Base-by-base conservation (phyloP, 495 filamentous ascomycete species). In the Neurospora sp. region DNA sequence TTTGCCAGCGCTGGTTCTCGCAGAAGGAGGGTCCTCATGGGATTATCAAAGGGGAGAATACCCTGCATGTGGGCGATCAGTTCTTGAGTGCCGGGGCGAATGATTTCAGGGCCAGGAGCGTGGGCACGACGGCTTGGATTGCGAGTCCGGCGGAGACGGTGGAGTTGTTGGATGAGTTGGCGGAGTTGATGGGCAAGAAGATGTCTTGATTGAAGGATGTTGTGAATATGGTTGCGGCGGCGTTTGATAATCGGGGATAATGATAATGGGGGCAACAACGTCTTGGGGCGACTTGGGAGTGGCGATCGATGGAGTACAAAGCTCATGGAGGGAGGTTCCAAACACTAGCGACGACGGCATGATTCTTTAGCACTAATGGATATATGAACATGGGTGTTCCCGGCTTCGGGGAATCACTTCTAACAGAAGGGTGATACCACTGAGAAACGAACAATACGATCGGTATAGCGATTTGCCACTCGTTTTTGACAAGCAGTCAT, bases 31-130 rank as follows among this genome's bases (percentile, higher is more conserved):
- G 79, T 73, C 18, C 70, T 7, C 54, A 54, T 27, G 76, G 73
- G 27, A 72, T 78, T 7, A 86, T 88, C 74, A 78, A 77, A 74
- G 85, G 84, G 39, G 84, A 86, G 71, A 83, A 85, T 72, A 93
- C 92, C 1, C 82, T 97, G 69, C 94, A 98, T 80, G 91, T 97
- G 39, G 94, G 94, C 38, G 96, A 99, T 80, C 96, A 99, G 83
- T 99, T 99, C 80, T 83, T 99, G 72, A 94, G 91, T 39, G 96
- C 94, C 11, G 96, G 96, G 0, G 94, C 94, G 5, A 99, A 99
- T 82, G 96, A 98, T 80, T 98, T 98, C 83, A 96, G 97, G 85
- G 94, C 88, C 20, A 79, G 89, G 70, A 88, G 85, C 75, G 88
- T 89, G n/a, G 88, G 87, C 10, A 90, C 88, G 6, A 90, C 89